Evolutionary conservation across 345 rosid species (phyloP).

Genomic region (Melaleuca quinquenervia): DNA sequence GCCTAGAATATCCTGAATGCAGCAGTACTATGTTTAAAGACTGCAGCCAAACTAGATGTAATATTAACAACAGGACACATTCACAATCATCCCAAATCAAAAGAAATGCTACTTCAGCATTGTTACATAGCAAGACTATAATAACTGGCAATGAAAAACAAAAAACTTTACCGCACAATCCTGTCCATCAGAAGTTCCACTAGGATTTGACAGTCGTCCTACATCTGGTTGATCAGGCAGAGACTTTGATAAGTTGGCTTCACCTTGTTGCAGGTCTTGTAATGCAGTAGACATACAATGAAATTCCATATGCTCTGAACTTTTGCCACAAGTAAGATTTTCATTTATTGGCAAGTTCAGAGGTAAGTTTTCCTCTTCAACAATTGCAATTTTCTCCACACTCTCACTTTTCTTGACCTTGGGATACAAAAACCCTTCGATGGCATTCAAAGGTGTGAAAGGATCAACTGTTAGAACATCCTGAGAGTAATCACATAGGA

Average conservation of each 20-base stretch:
- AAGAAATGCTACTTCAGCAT: neutral
- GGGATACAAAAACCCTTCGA: constrained; percentile 58
- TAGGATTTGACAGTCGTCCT: constrained; percentile 10
- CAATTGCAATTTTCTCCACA: constrained; percentile 16
- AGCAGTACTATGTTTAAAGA: neutral
- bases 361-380: constrained; percentile 23
- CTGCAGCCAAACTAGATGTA: neutral
- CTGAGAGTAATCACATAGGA: constrained; percentile 44
- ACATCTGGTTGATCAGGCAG: constrained; percentile 17
- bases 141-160: neutral
- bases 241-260: constrained; percentile 13
- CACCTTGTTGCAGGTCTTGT: constrained; percentile 33
- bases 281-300: constrained; percentile 24
- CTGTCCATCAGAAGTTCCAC: constrained; percentile 10
- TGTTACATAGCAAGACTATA: neutral
- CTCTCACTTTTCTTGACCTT: constrained; percentile 34
- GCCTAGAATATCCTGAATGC: neutral
- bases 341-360: constrained; percentile 25
- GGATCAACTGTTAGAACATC: constrained; percentile 70
- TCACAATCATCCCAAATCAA: neutral
- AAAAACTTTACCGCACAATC: constrained; percentile 13
- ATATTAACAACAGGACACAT: neutral
- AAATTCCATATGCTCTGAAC: constrained; percentile 31
- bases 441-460: constrained; percentile 49
- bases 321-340: constrained; percentile 36